Base-by-base conservation (phyloP, 768 basidiomycete species). In the Amanita phalloides region DNA sequence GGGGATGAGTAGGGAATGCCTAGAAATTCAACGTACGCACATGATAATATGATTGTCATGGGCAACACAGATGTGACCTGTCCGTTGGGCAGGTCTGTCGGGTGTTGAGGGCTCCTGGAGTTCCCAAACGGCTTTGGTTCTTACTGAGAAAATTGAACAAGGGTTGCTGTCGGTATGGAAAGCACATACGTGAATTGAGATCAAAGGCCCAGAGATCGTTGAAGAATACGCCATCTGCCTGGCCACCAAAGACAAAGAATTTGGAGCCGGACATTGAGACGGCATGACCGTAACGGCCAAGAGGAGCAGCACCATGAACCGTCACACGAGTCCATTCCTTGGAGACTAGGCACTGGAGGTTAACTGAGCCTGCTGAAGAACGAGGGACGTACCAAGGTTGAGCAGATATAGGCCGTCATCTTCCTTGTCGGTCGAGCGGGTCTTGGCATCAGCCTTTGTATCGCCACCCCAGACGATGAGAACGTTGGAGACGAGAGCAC, bases 391-490 rank as follows among this genome's bases (percentile, higher is more conserved):
- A 94, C 95, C 84, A 35, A 97, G 78, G 65, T 98, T 98, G 44
- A 99, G 74, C 8, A 99, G 74, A 73, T 98, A 98, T 41, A 98
- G 71, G 0, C 82, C 86, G 65, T 97, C 90, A 63, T 98, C 96
- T 68, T 93, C 89, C 58, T 78, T 82, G 54, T 92, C 91, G 8
- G 72, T 69, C 7, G 72, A 73, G 57, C 74, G 78, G 30, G 75
- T 70, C 65, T 72, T 78, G 21, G 72, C 71, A 59, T 85, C 84
- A 11, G 83, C 80, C 68, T 91, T 94, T 3, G 94, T 97, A 64
- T 99, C 96, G 23, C 95, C 96, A 30, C 96, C 96, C 96, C 96
- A 99, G 3, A 97, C 86, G 54, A 98, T 88, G 54, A 99, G 73
- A 46, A 97, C 95, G 61, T 87, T 92, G 65, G 92, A 91, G 53